Base-by-base conservation (phyloP, 345 rosid genomes). In the Melastoma malabathricum region DNA sequence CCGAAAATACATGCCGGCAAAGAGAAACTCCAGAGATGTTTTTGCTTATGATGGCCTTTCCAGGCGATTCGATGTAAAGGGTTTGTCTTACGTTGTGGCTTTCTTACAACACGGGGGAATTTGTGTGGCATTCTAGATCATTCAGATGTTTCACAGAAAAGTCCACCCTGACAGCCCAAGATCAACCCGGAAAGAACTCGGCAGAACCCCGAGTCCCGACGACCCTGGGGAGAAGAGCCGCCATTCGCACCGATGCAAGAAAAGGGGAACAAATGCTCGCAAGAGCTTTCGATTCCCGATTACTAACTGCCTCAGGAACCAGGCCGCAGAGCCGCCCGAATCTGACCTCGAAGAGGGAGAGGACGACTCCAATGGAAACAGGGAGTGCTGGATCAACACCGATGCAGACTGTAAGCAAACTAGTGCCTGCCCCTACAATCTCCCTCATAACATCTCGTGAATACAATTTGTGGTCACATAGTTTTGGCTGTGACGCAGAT, bases 311-410 rank as follows among this genome's bases (percentile, higher is more conserved):
- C 41, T 34, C 41, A 34, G 9, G 41, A 34, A 34, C 12, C 41
- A 34, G 41, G 41, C 61, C 69, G 20, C 61, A 71, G 20, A 74
- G 69, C 44, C 73, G 73, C 56, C 64, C 76, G 18, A 74, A 76
- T 10, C 59, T 61, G 60, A 59, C 49, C 34, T 52, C 66, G 47
- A 22, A 22, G 25, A 58, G 52, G 13, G 68, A 70, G 58, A 64
- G 64, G 41, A 2, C 55, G 86, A 77, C 31, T 72, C 86, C 18
- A 79, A 71, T 44, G 84, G 73, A 27, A 79, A 74, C 73, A 67
- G 78, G 67, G 94, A 85, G 68, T 75, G 68, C 70, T 85, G 94
- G 94, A 77, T 82, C 71, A 85, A 72, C 61, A 79, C 94, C 44
- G 94, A 85, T 19, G 86, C 84, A 48, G 84, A 84, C 52, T 84